phyloP scores from a whole-genome alignment of 2,329 filamentous ascomycete genomes.

The Dendryphion nanum region DNA sequence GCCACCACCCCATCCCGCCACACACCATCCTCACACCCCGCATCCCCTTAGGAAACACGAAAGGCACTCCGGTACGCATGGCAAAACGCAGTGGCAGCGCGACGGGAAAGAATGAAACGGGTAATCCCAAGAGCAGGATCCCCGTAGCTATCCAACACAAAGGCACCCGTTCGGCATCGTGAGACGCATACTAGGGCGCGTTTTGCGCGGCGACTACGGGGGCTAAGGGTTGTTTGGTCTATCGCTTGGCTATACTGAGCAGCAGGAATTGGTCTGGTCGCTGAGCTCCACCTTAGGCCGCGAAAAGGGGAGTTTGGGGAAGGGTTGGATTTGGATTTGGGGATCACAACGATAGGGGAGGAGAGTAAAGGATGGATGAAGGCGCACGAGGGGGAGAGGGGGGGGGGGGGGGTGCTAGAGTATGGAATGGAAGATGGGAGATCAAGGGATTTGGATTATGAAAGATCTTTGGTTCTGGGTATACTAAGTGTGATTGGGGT shows the following conservation, averaged over 20 bases:
- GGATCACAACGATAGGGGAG: too few relatives aligned
- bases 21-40: neutral
- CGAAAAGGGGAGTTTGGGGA: constrained; percentile 32
- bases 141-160: neutral
- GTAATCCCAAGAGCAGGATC: neutral
- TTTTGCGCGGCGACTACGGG: too few relatives aligned
- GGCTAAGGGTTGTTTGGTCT: neutral
- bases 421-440: too few relatives aligned
- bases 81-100: neutral
- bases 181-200: too few relatives aligned
- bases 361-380: too few relatives aligned
- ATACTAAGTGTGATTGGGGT: too few relatives aligned
- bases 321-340: constrained; percentile 4
- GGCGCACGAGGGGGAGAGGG: too few relatives aligned
- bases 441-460: too few relatives aligned
- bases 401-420: too few relatives aligned
- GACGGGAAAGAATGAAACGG: neutral
- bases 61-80: neutral
- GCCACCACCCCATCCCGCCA: neutral
- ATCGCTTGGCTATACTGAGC: constrained; percentile 50
- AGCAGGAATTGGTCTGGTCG: constrained; percentile 52
- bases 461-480: too few relatives aligned
- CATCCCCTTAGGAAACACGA: neutral
- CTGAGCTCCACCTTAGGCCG: constrained; percentile 54
- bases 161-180: too few relatives aligned